Conservation (phyloP, 1,284 basidiomycete species). For the Ustilago lituana region DNA sequence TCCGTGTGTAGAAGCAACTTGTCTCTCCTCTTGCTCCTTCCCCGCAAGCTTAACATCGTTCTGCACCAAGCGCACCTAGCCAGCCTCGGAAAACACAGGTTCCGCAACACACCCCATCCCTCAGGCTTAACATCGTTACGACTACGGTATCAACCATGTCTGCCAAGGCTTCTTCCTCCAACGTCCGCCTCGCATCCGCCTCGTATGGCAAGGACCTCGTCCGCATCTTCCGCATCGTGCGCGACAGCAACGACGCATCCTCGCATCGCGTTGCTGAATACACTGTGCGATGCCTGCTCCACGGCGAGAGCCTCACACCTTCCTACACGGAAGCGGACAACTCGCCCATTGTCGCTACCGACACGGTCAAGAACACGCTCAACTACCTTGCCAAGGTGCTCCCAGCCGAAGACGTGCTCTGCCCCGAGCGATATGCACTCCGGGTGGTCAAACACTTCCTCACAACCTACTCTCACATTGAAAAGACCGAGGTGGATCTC, state of each 20-base stretch:
- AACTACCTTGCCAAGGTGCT: constrained; percentile 70
- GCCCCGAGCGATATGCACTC: constrained; percentile 84
- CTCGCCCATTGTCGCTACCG: constrained; percentile 61
- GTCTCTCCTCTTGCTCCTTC: background rate
- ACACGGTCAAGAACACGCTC: constrained; percentile 87
- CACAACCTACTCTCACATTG: constrained; percentile 78
- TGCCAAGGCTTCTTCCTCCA: constrained; percentile 45
- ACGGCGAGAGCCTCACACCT: constrained; percentile 47
- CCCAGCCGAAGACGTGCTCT: constrained; percentile 41
- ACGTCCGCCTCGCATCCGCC: constrained; percentile 45
- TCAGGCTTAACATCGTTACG: background rate
- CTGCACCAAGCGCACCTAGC: background rate
- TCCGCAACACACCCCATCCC: background rate
- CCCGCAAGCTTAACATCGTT: background rate
- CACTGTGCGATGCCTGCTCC: constrained; percentile 55
- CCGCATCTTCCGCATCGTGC: constrained; percentile 58
- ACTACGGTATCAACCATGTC: constrained; percentile 13
- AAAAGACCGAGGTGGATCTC: constrained; percentile 79
- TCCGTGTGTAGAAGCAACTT: too few species aligned
- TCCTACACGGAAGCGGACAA: constrained; percentile 55
- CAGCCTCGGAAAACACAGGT: too few species aligned
- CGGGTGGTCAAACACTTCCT: constrained; percentile 86
- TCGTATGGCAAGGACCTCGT: constrained; percentile 63
- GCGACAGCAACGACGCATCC: constrained; percentile 43
- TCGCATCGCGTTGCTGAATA: constrained; percentile 58